Evolutionary conservation across 352 stramenopile species (phyloP).

Genomic region (Globisporangium nagaii): DNA sequence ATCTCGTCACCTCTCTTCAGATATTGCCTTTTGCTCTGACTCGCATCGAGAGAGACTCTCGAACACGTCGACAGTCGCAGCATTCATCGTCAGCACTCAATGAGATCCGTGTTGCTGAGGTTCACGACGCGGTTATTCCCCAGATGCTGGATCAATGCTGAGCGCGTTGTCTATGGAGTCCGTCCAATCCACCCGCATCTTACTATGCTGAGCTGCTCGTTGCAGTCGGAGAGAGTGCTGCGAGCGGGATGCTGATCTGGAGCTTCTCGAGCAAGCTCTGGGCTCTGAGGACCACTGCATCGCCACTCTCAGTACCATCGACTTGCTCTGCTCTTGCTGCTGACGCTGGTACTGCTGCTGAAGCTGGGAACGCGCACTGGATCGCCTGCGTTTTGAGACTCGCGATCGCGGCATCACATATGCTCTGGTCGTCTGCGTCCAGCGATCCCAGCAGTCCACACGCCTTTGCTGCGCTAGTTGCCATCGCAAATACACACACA

Average conservation of each 20-base stretch:
- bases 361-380: conserved; percentile 3
- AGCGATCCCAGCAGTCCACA: neutral
- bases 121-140: too few species aligned
- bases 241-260: neutral
- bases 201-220: neutral
- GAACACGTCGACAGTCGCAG: too few species aligned
- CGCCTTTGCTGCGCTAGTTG: conserved; percentile 2
- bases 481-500: neutral
- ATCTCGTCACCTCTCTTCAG: too few species aligned
- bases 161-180: too few species aligned
- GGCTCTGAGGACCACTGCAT: neutral
- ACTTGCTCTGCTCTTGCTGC: neutral
- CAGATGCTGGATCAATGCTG: too few species aligned
- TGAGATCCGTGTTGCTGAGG: too few species aligned
- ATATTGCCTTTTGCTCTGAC: too few species aligned
- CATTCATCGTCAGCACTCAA: too few species aligned
- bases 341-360: neutral
- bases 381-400: conserved; percentile 5
- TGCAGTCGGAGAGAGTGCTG: neutral
- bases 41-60: too few species aligned
- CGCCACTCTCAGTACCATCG: neutral
- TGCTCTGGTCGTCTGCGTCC: neutral
- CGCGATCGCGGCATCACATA: neutral
- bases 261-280: conserved; percentile 4
- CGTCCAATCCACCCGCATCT: too few species aligned